Base-by-base conservation (phyloP, 371 early-diverging fungal species). In the Mucor saturninus region DNA sequence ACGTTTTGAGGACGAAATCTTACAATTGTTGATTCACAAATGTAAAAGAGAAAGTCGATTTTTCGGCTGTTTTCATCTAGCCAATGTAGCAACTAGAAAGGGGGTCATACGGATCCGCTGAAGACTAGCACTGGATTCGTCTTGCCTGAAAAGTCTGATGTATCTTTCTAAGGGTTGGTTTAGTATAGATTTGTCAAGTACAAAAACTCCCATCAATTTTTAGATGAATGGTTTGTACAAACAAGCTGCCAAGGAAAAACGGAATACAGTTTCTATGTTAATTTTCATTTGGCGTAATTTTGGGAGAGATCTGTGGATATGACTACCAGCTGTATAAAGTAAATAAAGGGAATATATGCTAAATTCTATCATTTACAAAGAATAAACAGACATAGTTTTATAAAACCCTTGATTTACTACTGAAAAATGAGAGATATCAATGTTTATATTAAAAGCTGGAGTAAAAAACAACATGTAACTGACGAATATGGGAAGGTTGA, bases 1-100 rank as follows among this genome's bases (percentile, higher is more conserved):
- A 39, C 40, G 54, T 54, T 54, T n/a, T 40, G 40, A 54, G 54
- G 54, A 54, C 26, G 28, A 54, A 54, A 54, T 39, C 38, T 54
- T 38, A 54, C 54, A 38, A 39, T 54, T 54, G 39, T 35, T 39
- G 40, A 54, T 40, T 54, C 39, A 54, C 54, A 54, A 54, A 54
- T 39, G 54, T 54, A 26, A 52, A 52, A 54, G 39, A 54, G 54
- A 54, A 54, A 21, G 40, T 26, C 54, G 39, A 54, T 26, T 39
- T 43, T 43, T 15, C 14, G n/a, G 43, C 4, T 43, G 43, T 43
- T 43, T 4, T 43, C 5, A 43, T 43, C 43, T 43, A 43, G 43
- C 8, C 43, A 43, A 43, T 43, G 43, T 43, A n/a, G 43, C 43
- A 43, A n/a, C 43, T 43, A 5, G 43, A 43, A 43, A 43, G 43